These are phyloP conservation scores for Chrysosphaeria jannelii DNA, from an alignment of 2,329 filamentous ascomycete genomes.

Conservation along the genomic window DNA sequence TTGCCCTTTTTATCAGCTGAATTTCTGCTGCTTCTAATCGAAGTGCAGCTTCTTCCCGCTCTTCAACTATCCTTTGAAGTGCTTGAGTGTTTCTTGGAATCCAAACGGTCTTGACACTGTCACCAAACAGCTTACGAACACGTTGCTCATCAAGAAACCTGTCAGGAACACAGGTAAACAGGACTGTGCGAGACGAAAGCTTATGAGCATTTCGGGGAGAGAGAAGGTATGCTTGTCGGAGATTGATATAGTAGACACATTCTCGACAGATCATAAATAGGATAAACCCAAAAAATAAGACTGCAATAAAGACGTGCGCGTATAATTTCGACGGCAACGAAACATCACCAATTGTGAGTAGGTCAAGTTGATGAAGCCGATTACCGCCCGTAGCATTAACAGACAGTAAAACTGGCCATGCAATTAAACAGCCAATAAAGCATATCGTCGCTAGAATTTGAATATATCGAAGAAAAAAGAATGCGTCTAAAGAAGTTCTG, in stretches of 20 bases:
- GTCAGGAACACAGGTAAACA: slow-evolving; percentile 67
- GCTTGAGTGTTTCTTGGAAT: slow-evolving; percentile 42
- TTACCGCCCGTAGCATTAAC: slow-evolving; percentile 59
- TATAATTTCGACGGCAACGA: slow-evolving; percentile 36
- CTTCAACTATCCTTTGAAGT: slow-evolving; percentile 46
- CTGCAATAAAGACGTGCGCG: slow-evolving; percentile 54
- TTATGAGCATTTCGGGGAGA: slow-evolving; percentile 57
- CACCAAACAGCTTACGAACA: slow-evolving; percentile 47
- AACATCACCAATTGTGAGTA: slow-evolving; percentile 23
- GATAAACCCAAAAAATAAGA: slow-evolving; percentile 64
- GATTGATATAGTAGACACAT: slow-evolving; percentile 73
- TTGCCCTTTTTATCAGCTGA: slow-evolving; percentile 45
- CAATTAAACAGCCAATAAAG: slow-evolving; percentile 50
- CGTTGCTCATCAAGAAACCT: slow-evolving; percentile 45
- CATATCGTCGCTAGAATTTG: slow-evolving; percentile 49
- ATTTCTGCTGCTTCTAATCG: slow-evolving; percentile 65
- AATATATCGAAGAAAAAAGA: slow-evolving; percentile 63
- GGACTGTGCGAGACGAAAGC: slow-evolving; percentile 67
- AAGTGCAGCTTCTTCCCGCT: slow-evolving; percentile 44
- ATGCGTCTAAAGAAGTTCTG: slow-evolving; percentile 69
- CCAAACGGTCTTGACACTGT: slow-evolving; percentile 60
- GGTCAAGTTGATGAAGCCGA: slow-evolving; percentile 29
- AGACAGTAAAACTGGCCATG: slow-evolving; percentile 62
- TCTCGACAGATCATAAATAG: slow-evolving; percentile 76
- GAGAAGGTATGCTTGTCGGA: slow-evolving; percentile 80